phyloP scores from a whole-genome alignment of 257 asterid genomes.

The Euphrasia confusa region DNA sequence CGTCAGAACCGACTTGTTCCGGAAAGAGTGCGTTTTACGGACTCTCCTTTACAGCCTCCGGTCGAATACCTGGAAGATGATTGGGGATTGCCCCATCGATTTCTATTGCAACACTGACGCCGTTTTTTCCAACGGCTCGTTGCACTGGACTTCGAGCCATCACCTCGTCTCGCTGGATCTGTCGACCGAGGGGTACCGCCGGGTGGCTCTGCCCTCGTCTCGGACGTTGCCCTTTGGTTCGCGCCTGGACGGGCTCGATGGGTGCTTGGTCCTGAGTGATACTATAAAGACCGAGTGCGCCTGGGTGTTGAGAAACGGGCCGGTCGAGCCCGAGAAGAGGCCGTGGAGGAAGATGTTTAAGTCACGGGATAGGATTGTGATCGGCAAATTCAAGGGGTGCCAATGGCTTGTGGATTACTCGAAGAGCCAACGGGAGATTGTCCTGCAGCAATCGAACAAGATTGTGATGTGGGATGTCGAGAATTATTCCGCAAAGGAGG shows the following conservation, averaged over 20 bases:
- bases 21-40: neutral
- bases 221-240: too few species aligned
- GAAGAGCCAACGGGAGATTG: too few species aligned
- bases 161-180: constrained; percentile 5
- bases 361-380: too few species aligned
- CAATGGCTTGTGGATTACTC: too few species aligned
- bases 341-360: too few species aligned
- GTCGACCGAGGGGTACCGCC: constrained; percentile 6
- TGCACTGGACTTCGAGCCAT: neutral
- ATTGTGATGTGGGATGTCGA: too few species aligned
- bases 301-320: neutral
- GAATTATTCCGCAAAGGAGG: too few species aligned
- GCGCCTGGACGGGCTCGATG: constrained; percentile 11
- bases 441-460: too few species aligned
- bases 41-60: neutral
- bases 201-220: neutral
- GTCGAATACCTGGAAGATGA: constrained; percentile 6
- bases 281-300: neutral
- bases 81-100: neutral
- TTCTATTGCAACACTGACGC: neutral
- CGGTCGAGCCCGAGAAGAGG: too few species aligned
- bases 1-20: neutral
- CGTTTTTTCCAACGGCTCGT: constrained; percentile 9
- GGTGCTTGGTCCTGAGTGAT: constrained; percentile 13
- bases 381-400: too few species aligned